These are phyloP conservation scores for Elasticomyces elasticus DNA, from an alignment of 495 filamentous ascomycete genomes.

Conservation along the genomic window DNA sequence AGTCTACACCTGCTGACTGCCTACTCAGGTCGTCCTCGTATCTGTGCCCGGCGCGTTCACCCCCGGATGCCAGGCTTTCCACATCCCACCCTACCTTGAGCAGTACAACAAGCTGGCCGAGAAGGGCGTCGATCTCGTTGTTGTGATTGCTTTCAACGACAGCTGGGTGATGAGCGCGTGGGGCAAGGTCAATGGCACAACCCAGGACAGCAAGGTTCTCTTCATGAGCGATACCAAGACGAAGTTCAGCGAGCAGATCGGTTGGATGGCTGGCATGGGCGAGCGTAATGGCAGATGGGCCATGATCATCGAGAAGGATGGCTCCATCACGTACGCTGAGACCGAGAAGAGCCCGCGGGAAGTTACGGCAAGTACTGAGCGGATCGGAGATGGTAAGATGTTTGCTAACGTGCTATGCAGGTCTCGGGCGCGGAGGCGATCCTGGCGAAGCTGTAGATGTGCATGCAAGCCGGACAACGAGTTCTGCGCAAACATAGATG, in stretches of 20 bases:
- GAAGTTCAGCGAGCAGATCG: conserved; percentile 69
- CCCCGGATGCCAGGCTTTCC: conserved; percentile 76
- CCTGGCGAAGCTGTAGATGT: conserved; percentile 20
- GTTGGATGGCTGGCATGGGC: conserved; percentile 63
- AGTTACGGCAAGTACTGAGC: conserved; percentile 43
- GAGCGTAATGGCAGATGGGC: conserved; percentile 72
- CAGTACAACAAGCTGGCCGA: conserved; percentile 60
- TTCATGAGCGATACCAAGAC: conserved; percentile 75
- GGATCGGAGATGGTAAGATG: background rate
- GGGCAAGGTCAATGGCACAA: conserved; percentile 85
- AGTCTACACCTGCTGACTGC: background rate
- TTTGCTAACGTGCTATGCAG: conserved; percentile 2
- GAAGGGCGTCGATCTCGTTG: conserved; percentile 79
- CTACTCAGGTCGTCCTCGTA: conserved; percentile 59
- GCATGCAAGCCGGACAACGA: background rate
- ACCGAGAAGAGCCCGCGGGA: conserved; percentile 58
- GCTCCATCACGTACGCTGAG: conserved; percentile 80
- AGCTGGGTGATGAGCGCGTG: conserved; percentile 75
- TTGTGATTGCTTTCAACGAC: conserved; percentile 84
- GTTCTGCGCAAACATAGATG: background rate
- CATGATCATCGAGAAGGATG: conserved; percentile 72
- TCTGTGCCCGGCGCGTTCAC: conserved; percentile 93
- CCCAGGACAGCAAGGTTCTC: conserved; percentile 44
- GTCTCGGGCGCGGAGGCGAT: conserved; percentile 25
- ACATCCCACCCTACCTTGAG: conserved; percentile 78